A percentile compares a stretch with the other conserved stretches of the same genome.
These are phyloP conservation scores for Vigna hirtella DNA, from an alignment of 306 rosid genomes.

Conservation along the genomic window DNA sequence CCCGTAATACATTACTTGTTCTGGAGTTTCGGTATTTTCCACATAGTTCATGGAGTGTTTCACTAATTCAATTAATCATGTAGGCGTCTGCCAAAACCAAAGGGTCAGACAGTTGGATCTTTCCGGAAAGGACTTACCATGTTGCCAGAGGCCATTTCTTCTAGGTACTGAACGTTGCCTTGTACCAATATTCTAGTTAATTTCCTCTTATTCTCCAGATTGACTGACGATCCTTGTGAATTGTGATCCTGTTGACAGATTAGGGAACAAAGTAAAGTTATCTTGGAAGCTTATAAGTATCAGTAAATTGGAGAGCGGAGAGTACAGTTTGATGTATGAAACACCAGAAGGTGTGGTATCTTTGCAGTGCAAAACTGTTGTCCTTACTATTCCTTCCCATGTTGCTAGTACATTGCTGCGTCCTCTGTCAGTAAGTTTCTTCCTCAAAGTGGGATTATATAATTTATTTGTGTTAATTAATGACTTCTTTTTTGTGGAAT, in stretches of 20 bases:
- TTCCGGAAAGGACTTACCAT: slow-evolving; percentile 90
- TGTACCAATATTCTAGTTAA: slow-evolving; percentile 35
- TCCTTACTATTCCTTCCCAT: slow-evolving; percentile 90
- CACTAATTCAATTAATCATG: slow-evolving; percentile 52
- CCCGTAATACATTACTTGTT: slow-evolving; percentile 61
- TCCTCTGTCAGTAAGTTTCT: slow-evolving; percentile 78
- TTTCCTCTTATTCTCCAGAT: slow-evolving; percentile 35
- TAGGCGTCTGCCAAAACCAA: slow-evolving; percentile 93
- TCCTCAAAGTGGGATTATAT: slow-evolving; percentile 38
- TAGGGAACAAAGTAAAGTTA: slow-evolving; percentile 82
- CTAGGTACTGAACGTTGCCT: slow-evolving; percentile 55
- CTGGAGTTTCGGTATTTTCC: slow-evolving; percentile 43
- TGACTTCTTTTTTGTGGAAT: slow-evolving; percentile 34
- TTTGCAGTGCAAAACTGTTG: slow-evolving; percentile 74
- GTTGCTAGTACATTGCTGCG: slow-evolving; percentile 81
- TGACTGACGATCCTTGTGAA: slow-evolving; percentile 34
- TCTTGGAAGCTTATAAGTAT: slow-evolving; percentile 91
- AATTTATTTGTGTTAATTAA: slow-evolving; percentile 17
- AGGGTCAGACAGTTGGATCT: slow-evolving; percentile 98
- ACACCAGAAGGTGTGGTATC: slow-evolving; percentile 90
- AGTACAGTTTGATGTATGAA: slow-evolving; percentile 78
- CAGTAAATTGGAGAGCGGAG: slow-evolving; percentile 74
- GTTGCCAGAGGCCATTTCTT: slow-evolving; percentile 89
- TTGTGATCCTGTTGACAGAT: slow-evolving; percentile 60
- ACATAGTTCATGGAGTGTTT: slow-evolving; percentile 33